Evolutionary conservation across 257 asterid genomes (phyloP).

Genomic region (Jasminum sambac): DNA sequence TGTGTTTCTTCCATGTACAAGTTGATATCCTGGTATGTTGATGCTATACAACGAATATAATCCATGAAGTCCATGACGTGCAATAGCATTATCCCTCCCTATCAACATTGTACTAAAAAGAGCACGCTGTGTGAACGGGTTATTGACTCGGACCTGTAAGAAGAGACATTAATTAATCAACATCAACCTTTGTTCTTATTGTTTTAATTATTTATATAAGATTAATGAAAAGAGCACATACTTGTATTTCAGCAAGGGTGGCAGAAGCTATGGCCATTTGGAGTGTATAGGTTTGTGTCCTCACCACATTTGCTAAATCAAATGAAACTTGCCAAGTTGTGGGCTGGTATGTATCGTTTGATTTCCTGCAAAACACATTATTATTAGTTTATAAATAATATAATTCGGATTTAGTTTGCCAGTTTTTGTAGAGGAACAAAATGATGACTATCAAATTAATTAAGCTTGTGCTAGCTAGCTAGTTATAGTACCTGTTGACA

Average conservation of each 20-base stretch:
- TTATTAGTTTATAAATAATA: too few relatives aligned
- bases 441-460: background rate
- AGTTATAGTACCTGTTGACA: constrained; percentile 42
- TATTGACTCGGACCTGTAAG: constrained; percentile 53
- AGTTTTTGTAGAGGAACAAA: background rate
- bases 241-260: constrained; percentile 48
- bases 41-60: constrained; percentile 40
- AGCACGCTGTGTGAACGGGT: constrained; percentile 18
- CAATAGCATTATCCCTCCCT: constrained; percentile 72
- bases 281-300: constrained; percentile 44
- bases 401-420: background rate
- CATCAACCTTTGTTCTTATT: background rate
- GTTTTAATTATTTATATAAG: too few relatives aligned
- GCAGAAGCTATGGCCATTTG: constrained; percentile 79
- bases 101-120: constrained; percentile 45
- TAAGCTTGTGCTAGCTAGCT: too few relatives aligned
- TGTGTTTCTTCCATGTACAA: constrained; percentile 43
- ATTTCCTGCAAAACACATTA: constrained; percentile 37
- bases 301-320: constrained; percentile 31
- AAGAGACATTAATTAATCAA: background rate
- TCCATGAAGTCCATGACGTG: constrained; percentile 92
- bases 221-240: constrained; percentile 5
- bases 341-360: constrained; percentile 20
- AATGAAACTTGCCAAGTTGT: constrained; percentile 68
- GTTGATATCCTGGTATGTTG: constrained; percentile 35